A percentile compares a stretch with the other conserved stretches of the same genome.
Conservation (phyloP, 306 rosid species). For the Benincasa hispida region DNA sequence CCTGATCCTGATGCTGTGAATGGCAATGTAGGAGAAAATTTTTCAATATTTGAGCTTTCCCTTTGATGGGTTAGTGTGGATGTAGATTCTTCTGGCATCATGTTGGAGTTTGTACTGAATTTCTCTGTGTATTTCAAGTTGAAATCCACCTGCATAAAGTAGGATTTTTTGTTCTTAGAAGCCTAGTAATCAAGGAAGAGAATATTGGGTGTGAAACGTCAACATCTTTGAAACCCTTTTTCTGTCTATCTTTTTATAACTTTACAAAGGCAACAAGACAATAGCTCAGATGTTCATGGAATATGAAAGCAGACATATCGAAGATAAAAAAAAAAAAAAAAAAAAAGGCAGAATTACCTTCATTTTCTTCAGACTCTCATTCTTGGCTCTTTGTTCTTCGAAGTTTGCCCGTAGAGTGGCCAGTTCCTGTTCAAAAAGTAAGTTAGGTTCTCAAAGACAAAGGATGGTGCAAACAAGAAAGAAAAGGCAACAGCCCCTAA, state of each 20-base stretch:
- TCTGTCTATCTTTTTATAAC: not conserved
- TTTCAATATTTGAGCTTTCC: constrained; percentile 3
- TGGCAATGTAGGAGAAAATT: constrained; percentile 4
- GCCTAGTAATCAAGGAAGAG: not conserved
- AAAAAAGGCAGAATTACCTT: constrained; percentile 36
- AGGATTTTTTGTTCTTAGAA: not conserved
- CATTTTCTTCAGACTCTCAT: constrained; percentile 60
- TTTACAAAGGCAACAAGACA: not conserved
- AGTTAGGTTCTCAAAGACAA: not conserved
- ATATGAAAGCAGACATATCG: not conserved
- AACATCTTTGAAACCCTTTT: not conserved
- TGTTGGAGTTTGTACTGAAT: constrained; percentile 20
- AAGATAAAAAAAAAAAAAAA: not conserved
- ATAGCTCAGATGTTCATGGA: not conserved
- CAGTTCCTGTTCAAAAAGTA: constrained; percentile 39
- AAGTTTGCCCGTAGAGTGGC: constrained; percentile 34
- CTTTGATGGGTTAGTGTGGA: constrained; percentile 40
- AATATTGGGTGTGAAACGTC: not conserved
- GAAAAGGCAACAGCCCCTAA: not conserved
- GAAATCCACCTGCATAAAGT: constrained; percentile 42
- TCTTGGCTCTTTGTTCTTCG: constrained; percentile 41
- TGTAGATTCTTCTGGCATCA: constrained; percentile 6
- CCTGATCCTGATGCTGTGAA: constrained; percentile 3
- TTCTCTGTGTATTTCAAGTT: constrained; percentile 22
- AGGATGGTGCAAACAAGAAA: not conserved